Conservation (phyloP, 768 basidiomycete species). For the Kwoniella shandongensis region DNA sequence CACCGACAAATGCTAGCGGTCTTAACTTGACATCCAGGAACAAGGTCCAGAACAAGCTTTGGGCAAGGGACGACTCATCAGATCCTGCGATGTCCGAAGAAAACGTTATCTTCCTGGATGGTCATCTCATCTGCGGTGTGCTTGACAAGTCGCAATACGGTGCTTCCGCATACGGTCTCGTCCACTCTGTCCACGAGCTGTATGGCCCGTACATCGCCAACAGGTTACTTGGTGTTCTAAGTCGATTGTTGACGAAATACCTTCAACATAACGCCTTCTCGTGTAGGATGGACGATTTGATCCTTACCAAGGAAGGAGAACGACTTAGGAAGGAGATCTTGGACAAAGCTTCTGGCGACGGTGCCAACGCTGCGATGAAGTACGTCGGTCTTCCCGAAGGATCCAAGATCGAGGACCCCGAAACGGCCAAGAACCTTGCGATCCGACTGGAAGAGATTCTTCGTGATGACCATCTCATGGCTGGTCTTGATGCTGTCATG, state of each 20-base stretch:
- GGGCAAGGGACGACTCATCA: constrained; percentile 57
- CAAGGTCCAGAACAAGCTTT: constrained; percentile 82
- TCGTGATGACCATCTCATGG: constrained; percentile 95
- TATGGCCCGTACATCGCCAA: constrained; percentile 89
- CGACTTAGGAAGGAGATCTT: constrained; percentile 67
- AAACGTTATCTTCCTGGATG: constrained; percentile 86
- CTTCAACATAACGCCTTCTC: constrained; percentile 96
- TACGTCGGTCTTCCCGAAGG: constrained; percentile 60
- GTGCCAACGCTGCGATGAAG: constrained; percentile 84
- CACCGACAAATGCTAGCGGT: constrained; percentile 72
- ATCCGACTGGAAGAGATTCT: constrained; percentile 82
- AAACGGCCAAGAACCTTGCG: constrained; percentile 52
- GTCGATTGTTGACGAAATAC: constrained; percentile 93
- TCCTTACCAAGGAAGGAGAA: constrained; percentile 81
- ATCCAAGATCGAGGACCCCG: constrained; percentile 52
- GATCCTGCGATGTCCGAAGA: constrained; percentile 70
- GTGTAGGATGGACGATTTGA: constrained; percentile 97
- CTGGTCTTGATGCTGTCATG: constrained; percentile 72
- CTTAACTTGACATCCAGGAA: constrained; percentile 81
- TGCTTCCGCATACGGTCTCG: constrained; percentile 90
- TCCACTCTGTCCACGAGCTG: constrained; percentile 94
- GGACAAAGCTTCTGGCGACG: constrained; percentile 66
- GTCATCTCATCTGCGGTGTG: constrained; percentile 88
- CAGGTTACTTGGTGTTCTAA: constrained; percentile 85
- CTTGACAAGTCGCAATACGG: constrained; percentile 98